Evolutionary conservation across 2,329 filamentous ascomycete species (phyloP).

Genomic region (Nannizziopsis barbatae): DNA sequence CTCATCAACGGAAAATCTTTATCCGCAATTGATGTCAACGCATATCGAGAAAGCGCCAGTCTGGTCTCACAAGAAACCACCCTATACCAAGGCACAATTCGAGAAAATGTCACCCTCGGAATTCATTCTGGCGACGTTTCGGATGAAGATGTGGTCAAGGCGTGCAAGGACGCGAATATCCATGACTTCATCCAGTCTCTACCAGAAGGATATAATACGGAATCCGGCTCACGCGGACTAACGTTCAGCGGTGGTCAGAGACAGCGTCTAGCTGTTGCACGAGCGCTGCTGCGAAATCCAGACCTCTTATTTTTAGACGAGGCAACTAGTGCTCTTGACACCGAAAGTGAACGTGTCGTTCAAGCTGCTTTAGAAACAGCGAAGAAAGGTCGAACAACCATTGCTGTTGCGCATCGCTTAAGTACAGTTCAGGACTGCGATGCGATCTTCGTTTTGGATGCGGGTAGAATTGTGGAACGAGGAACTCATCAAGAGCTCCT

Average conservation of each 20-base stretch:
- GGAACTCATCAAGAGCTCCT: conserved; percentile 34
- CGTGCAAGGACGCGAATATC: conserved; percentile 29
- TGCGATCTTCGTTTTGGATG: conserved; percentile 60
- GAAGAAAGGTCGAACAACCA: conserved; percentile 69
- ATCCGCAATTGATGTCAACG: conserved; percentile 45
- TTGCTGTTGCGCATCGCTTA: conserved; percentile 78
- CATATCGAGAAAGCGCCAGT: conserved; percentile 54
- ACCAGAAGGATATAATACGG: conserved; percentile 28
- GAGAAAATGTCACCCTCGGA: conserved; percentile 59
- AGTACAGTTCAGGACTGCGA: conserved; percentile 73
- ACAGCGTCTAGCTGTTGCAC: conserved; percentile 36
- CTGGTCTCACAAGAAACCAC: conserved; percentile 66
- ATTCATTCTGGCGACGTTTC: conserved; percentile 17
- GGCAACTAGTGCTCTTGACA: conserved; percentile 34
- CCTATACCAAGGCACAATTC: conserved; percentile 57
- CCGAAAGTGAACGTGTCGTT: conserved; percentile 27
- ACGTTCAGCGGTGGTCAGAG: conserved; percentile 31
- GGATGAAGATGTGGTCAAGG: conserved; percentile 25
- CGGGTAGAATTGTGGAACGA: conserved; percentile 30
- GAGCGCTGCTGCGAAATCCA: conserved; percentile 33
- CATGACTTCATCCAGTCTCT: conserved; percentile 31
- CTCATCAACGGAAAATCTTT: conserved; percentile 54
- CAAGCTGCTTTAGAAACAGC: conserved; percentile 31
- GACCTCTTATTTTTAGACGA: conserved; percentile 35
- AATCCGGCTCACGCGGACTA: conserved; percentile 26